Evolutionary conservation across 306 rosid species (phyloP).

Genomic region (Acmispon strigosus): DNA sequence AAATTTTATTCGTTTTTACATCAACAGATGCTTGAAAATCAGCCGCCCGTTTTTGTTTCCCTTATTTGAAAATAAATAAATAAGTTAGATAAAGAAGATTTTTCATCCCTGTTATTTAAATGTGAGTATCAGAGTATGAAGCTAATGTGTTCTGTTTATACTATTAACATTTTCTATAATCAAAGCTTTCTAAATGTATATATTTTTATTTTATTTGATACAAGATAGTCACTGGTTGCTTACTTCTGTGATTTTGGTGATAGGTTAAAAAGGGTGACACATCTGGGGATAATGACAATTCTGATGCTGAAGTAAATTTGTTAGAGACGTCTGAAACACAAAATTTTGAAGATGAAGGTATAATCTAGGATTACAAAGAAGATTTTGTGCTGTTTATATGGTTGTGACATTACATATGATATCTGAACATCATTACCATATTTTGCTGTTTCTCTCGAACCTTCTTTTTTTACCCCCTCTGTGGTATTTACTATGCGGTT

Average conservation of each 20-base stretch:
- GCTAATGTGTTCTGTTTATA: conserved; percentile 3
- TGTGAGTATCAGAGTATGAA: background rate
- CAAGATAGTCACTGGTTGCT: conserved; percentile 9
- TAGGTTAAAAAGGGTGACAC: conserved; percentile 66
- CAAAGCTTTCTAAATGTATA: background rate
- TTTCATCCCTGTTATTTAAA: background rate
- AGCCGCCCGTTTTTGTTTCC: background rate
- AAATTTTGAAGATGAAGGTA: conserved; percentile 45
- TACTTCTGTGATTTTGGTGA: conserved; percentile 18
- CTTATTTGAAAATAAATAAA: background rate
- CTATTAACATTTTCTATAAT: background rate
- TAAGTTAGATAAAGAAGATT: too few species aligned
- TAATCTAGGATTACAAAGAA: background rate
- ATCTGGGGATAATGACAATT: conserved; percentile 23
- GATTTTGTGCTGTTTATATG: background rate
- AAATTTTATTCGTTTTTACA: background rate
- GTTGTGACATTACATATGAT: background rate
- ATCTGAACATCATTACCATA: background rate
- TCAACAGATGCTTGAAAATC: background rate
- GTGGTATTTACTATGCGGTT: background rate
- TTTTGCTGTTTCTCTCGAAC: background rate
- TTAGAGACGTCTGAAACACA: conserved; percentile 34
- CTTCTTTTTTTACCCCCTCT: background rate
- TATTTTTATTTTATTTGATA: background rate
- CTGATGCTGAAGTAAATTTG: conserved; percentile 35